These are phyloP conservation scores for Boletus pseudopeckii DNA, from an alignment of 768 basidiomycete species.

Conservation along the genomic window DNA sequence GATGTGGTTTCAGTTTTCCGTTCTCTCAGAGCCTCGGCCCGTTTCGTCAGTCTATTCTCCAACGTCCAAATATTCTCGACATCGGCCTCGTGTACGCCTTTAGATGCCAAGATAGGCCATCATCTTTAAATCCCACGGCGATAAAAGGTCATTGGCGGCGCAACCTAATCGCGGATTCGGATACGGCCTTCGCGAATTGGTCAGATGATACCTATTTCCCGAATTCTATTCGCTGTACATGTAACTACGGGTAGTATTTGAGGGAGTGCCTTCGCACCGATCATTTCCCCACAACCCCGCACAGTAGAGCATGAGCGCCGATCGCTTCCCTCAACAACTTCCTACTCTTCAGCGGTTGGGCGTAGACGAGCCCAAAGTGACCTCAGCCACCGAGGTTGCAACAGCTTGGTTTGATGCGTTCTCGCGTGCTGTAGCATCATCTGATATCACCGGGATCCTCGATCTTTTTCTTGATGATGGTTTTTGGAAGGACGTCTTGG, in stretches of 20 bases:
- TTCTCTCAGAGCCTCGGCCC: too few species aligned
- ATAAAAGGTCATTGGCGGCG: background rate
- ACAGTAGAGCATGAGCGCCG: conserved; percentile 12
- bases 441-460: conserved; percentile 15
- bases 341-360: conserved; percentile 30
- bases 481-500: conserved; percentile 52
- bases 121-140: background rate
- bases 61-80: background rate
- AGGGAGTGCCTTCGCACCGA: background rate
- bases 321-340: conserved; percentile 25
- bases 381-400: conserved; percentile 22
- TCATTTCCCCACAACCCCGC: background rate
- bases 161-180: background rate
- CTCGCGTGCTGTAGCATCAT: conserved; percentile 19
- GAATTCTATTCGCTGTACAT: background rate
- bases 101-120: background rate
- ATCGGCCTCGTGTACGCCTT: background rate
- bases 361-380: conserved; percentile 17
- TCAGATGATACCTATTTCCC: too few species aligned
- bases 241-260: background rate
- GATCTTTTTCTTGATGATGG: conserved; percentile 30
- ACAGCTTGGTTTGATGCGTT: conserved; percentile 25
- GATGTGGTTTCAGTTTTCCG: too few species aligned
- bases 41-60: too few species aligned
- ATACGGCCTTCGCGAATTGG: background rate